Base-by-base conservation (phyloP, 306 rosid genomes). In the Castanopsis chinensis region DNA sequence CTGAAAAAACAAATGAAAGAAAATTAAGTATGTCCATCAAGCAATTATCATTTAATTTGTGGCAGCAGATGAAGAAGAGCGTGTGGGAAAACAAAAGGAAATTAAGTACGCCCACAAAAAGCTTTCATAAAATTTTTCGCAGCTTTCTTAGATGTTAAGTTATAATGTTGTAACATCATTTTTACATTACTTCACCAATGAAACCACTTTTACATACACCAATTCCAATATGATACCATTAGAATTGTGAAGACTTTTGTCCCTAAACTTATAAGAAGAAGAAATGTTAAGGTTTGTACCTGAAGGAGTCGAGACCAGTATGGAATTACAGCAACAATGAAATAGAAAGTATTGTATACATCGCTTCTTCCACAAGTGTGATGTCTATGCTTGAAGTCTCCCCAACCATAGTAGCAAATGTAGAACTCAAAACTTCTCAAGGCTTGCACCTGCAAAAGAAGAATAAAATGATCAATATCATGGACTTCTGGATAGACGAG, bases 351-450 rank as follows among this genome's bases (percentile, higher is more conserved):
- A 19, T 51, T 59, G 87, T 80, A 88, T 45, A 90, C 76, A 6
- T 20, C 21, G 21, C 3, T 49, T 4, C 32, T 1, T 55, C 49
- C 74, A 89, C 94, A 88, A 33, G 76, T 82, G 81, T 52, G 79
- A 43, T 59, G 0, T 76, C 97, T 83, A 15, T 3, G 79, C 60
- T 84, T 88, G 73, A 82, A 92, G 78, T 92, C 87, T 61, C 94
- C 92, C 91, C 87, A 79, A 58, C 81, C 94, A 51, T 90, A 90
- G 71, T 92, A 88, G 89, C 97, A 92, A 61, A 90, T 81, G 83
- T 92, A 92, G 88, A 92, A 90, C 69, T 72, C 85, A 67, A 88
- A 56, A 81, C 94, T 92, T 81, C 94, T 80, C 5, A 92, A 59
- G 65, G 97, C 92, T 87, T 90, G 91, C 69, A 85, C 92, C 91